Base-by-base conservation (phyloP, 1,139 yeast species). In the Lodderomyces oxycetoniae region DNA sequence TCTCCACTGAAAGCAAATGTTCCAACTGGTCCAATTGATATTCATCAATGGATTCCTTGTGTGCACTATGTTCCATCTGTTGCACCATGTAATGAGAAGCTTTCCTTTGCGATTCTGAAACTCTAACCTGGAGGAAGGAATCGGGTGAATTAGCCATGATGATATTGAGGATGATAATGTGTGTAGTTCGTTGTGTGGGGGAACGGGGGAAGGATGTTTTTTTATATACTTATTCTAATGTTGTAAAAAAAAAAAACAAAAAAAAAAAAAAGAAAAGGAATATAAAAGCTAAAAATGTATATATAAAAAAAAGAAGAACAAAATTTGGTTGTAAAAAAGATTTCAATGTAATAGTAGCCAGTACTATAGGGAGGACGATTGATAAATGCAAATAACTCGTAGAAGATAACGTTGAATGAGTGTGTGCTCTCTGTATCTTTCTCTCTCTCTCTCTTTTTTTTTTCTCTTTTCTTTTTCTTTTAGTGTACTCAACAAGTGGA, bases 11-110 rank as follows among this genome's bases (percentile, higher is more conserved):
- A 30, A 67, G 48, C 39, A 65, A 53, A 42, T 68, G 73, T 33
- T 52, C 52, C 33, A 67, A 55, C 48, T 67, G 65, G 28, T 67
- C 73, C 37, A 53, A 45, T 45, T 62, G 61, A 48, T 70, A 70
- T 43, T 69, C 73, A 32, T 56, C 53, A 15, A 67, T 52, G 25
- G 61, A 49, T 10, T 48, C 48, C 23, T 54, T 54, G 47, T 72
- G 78, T 30, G 68, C 65, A 35, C 56, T 56, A 41, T 58, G 63
- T 44, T 69, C 71, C 67, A 63, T 61, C 21, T 55, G 44, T 44
- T 64, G 71, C 30, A 66, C 46, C 30, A 53, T 50, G 35, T 54
- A 47, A 43, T 61, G 54, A 26, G 63, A 48, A 3, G 70, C 59
- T 44, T 61, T 63, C 36, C 61, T 41, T 27, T 57, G 52, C 26